phyloP scores from a whole-genome alignment of 331 rosid genomes.

The Cydonia oblonga region DNA sequence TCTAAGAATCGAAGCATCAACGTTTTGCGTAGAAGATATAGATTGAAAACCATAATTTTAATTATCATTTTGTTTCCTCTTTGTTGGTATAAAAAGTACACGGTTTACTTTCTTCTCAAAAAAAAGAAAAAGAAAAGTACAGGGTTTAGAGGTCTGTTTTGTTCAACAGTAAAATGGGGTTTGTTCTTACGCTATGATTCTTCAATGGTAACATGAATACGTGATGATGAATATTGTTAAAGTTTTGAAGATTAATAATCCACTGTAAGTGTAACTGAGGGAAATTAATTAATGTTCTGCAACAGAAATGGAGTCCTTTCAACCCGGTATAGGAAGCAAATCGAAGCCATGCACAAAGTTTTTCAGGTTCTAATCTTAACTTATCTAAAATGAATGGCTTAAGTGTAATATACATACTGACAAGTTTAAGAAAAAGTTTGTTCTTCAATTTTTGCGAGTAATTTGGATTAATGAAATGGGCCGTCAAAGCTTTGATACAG shows the following conservation, averaged over 20 bases:
- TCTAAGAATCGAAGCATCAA: not conserved
- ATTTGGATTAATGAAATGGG: conserved; percentile 53
- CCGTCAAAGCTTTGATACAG: conserved; percentile 62
- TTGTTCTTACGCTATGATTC: not conserved
- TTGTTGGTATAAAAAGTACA: not conserved
- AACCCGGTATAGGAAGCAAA: conserved; percentile 93
- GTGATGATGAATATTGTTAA: conserved; percentile 25
- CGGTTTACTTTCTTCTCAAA: too few relatives aligned
- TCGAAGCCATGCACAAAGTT: conserved; percentile 99
- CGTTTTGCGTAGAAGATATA: not conserved
- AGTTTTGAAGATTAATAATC: conserved; percentile 35
- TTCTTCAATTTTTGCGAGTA: conserved; percentile 20
- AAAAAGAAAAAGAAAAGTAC: not conserved
- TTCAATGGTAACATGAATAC: conserved; percentile 1
- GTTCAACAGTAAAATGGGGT: not conserved
- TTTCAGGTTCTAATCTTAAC: conserved; percentile 99
- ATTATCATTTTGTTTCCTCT: not conserved
- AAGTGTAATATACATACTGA: conserved; percentile 32
- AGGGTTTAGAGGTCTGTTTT: not conserved
- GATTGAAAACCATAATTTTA: not conserved
- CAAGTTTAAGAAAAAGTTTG: conserved; percentile 19
- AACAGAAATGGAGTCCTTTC: conserved; percentile 79
- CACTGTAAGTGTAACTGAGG: conserved; percentile 45
- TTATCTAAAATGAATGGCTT: conserved; percentile 48
- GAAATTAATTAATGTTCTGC: conserved; percentile 73